Evolutionary conservation across 805 yeast species (phyloP).

Genomic region (Saccharomycodes ludwigii): DNA sequence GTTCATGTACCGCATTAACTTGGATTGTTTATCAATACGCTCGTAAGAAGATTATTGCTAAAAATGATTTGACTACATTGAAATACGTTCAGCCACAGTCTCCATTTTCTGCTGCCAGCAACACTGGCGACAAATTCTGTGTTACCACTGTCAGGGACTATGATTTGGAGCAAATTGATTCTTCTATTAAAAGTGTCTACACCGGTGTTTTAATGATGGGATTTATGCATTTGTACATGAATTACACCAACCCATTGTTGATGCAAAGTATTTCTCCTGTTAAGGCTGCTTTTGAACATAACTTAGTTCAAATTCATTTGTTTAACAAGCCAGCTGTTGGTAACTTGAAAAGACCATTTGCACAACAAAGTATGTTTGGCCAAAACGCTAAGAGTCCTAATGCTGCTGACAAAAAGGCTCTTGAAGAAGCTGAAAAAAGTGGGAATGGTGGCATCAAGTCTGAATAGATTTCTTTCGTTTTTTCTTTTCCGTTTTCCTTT

Average conservation of each 20-base stretch:
- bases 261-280: conserved; percentile 89
- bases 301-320: conserved; percentile 82
- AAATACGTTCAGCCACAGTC: conserved; percentile 83
- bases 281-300: conserved; percentile 80
- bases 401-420: conserved; percentile 74
- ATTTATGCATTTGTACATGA: conserved; percentile 95
- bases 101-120: conserved; percentile 31
- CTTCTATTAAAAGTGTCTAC: conserved; percentile 70
- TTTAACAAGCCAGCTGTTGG: conserved; percentile 76
- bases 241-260: conserved; percentile 91
- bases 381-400: conserved; percentile 30
- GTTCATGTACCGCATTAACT: conserved; percentile 51
- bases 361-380: conserved; percentile 19
- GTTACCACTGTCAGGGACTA: conserved; percentile 92
- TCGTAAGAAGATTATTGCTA: conserved; percentile 45
- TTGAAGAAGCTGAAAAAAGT: conserved; percentile 71
- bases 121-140: conserved; percentile 50
- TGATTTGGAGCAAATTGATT: conserved; percentile 77
- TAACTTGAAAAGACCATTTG: conserved; percentile 92
- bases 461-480: conserved; percentile 34
- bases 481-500: background rate
- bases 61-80: conserved; percentile 84
- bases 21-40: conserved; percentile 56
- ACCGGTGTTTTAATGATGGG: conserved; percentile 94
- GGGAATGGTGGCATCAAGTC: conserved; percentile 85